These are phyloP conservation scores for Citrus inodora DNA, from an alignment of 345 rosid species.

Conservation along the genomic window DNA sequence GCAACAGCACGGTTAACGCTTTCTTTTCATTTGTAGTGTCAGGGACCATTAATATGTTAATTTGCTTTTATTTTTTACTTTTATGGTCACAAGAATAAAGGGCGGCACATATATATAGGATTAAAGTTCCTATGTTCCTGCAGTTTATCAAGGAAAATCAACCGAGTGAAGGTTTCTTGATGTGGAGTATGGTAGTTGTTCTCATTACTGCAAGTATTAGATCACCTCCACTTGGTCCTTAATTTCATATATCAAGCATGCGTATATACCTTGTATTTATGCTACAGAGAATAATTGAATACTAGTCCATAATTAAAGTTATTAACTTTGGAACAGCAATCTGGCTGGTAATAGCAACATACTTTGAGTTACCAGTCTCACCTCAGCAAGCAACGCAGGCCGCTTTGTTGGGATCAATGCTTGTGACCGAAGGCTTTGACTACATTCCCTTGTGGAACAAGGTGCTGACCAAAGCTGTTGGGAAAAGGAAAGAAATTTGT, in stretches of 20 bases:
- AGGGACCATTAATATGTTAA: not conserved
- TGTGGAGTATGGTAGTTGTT: conserved; percentile 37
- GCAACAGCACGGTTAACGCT: conserved; percentile 19
- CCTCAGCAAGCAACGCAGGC: conserved; percentile 28
- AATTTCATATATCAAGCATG: not conserved
- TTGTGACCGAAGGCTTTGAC: conserved; percentile 19
- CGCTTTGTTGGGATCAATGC: conserved; percentile 30
- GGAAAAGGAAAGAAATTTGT: not conserved
- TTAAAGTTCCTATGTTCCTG: not conserved
- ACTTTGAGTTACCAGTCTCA: conserved; percentile 34
- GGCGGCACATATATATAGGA: not conserved
- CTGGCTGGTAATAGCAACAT: conserved; percentile 34
- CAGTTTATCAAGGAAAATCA: conserved; percentile 32
- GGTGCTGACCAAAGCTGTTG: conserved; percentile 1
- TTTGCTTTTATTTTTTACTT: not conserved
- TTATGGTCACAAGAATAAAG: not conserved
- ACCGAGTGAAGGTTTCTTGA: conserved; percentile 37
- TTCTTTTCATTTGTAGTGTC: conserved; percentile 24
- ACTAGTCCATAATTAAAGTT: too few relatives aligned
- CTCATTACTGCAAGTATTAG: conserved; percentile 24
- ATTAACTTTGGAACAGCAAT: conserved; percentile 20
- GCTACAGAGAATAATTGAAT: not conserved
- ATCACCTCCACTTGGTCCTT: not conserved
- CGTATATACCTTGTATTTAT: too few relatives aligned
- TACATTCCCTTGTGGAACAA: conserved; percentile 28